Percentiles rank a stretch among this genome's conserved stretches.
Evolutionary conservation across 2,329 filamentous ascomycete genomes (phyloP).

Genomic region (Curvularia lunata): DNA sequence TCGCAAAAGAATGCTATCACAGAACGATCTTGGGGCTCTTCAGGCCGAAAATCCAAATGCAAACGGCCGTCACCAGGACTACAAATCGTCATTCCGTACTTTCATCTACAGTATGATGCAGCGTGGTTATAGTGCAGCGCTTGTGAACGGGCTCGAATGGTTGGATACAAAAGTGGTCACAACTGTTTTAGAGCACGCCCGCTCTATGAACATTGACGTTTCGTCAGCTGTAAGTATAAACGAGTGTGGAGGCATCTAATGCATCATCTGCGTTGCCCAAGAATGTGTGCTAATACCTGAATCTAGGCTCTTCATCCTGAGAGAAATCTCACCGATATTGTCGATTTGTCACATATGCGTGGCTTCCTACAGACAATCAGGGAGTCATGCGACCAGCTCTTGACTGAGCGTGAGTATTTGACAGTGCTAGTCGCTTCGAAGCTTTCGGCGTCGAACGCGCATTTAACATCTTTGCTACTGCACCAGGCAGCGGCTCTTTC

Average conservation of each 20-base stretch:
- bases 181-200: slow-evolving; percentile 29
- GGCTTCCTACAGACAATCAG: slow-evolving; percentile 30
- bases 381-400: slow-evolving; percentile 23
- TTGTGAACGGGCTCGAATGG: slow-evolving; percentile 69
- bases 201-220: slow-evolving; percentile 26
- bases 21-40: slow-evolving; percentile 26
- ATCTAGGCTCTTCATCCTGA: slow-evolving; percentile 10
- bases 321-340: slow-evolving; percentile 16
- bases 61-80: slow-evolving; percentile 29
- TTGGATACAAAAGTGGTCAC: slow-evolving; percentile 65
- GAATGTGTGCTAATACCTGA: background rate
- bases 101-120: slow-evolving; percentile 64
- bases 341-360: slow-evolving; percentile 26
- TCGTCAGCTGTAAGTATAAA: slow-evolving; percentile 24
- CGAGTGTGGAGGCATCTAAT: background rate
- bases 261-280: background rate
- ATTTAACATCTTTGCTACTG: slow-evolving; percentile 51
- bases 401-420: slow-evolving; percentile 47
- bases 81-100: slow-evolving; percentile 47
- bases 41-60: slow-evolving; percentile 27
- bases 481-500: slow-evolving; percentile 53
- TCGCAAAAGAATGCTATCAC: slow-evolving; percentile 26
- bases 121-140: slow-evolving; percentile 65
- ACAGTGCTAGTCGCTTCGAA: slow-evolving; percentile 43
- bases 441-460: slow-evolving; percentile 39